A percentile compares a stretch with the other conserved stretches of the same genome.
Conservation (phyloP, 2,329 filamentous ascomycete species). For the Coniochaeta ligniaria region DNA sequence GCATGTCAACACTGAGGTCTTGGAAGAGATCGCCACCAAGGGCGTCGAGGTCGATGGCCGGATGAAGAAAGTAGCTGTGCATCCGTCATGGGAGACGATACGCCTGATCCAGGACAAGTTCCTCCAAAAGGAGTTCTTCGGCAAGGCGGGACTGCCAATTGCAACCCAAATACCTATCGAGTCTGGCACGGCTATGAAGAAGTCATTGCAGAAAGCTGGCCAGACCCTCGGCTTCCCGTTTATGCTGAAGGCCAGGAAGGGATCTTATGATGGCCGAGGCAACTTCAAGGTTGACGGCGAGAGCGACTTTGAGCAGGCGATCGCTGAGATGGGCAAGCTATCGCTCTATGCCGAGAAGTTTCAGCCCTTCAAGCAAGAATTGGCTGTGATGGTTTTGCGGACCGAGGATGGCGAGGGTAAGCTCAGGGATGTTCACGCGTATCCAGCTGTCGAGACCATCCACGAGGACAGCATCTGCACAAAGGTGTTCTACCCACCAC, state of each 20-base stretch:
- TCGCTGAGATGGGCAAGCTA: conserved; percentile 60
- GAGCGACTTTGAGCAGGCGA: conserved; percentile 51
- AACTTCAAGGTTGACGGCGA: conserved; percentile 44
- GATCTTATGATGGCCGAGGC: conserved; percentile 86
- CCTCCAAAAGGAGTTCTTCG: conserved; percentile 76
- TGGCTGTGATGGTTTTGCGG: conserved; percentile 92
- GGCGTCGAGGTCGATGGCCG: conserved; percentile 47
- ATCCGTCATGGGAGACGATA: conserved; percentile 82
- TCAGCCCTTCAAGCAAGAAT: conserved; percentile 76
- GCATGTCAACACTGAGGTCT: conserved; percentile 83
- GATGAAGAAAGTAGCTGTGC: conserved; percentile 50
- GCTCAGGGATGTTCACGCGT: conserved; percentile 53
- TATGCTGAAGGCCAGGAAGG: conserved; percentile 87
- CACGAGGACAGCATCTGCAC: conserved; percentile 96
- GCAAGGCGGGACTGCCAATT: conserved; percentile 60
- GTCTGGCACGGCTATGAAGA: conserved; percentile 41
- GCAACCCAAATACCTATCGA: conserved; percentile 63
- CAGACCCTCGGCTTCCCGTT: conserved; percentile 68
- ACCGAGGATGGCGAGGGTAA: conserved; percentile 60
- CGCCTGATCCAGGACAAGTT: conserved; percentile 92
- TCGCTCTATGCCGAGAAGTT: conserved; percentile 86
- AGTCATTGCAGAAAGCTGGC: conserved; percentile 57
- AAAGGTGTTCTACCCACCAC: conserved; percentile 78
- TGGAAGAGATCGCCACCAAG: conserved; percentile 70
- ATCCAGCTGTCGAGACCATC: conserved; percentile 87